Evolutionary conservation across 441 rosid species (phyloP), one percentile per base, ranked within the genome.

Genomic region (Melastoma candidum): DNA sequence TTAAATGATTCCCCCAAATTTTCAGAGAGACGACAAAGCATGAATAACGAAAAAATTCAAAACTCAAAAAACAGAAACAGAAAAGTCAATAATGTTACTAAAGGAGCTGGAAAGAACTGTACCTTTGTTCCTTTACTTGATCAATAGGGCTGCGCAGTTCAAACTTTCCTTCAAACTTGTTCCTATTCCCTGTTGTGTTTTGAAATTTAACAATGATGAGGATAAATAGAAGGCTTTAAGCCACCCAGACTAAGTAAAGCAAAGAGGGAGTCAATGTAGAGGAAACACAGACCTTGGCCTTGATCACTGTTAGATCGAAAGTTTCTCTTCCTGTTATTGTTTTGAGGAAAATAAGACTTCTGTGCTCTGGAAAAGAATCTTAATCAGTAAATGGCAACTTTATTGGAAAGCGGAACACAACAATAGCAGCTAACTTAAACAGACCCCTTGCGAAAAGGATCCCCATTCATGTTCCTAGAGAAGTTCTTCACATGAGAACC

Each of bases 71-170:
- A 17, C 22, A 17, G 22, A 17, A 17, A 17, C 22, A 17, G 22
- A 17, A 17, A 17, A 17, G 22, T 17, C 22, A 17, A 17, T 17
- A 17, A 17, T 17, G 22, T 17, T 17, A 17, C 22, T 17, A 17
- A 17, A 17, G 22, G 22, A 17, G 22, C 22, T 17, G 22, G 22
- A 17, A 17, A 17, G 22, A n/a, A 24, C 24, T 47, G 39, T 74
- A 87, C 97, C 90, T 84, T 74, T 68, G 70, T 57, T 72, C 78
- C 48, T 26, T 57, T 56, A 68, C 66, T 68, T 59, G 67, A 46
- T 73, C 68, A 6, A 48, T 51, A 26, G 72, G 55, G 54, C 62
- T 48, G 68, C 53, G 55, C 36, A 43, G 68, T 59, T 63, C 57
- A 59, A 45, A 57, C 50, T 76, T 72, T 47, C 57, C 51, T 24